Conservation (phyloP, 2,329 filamentous ascomycete genomes). For the Phialocephala sp. region DNA sequence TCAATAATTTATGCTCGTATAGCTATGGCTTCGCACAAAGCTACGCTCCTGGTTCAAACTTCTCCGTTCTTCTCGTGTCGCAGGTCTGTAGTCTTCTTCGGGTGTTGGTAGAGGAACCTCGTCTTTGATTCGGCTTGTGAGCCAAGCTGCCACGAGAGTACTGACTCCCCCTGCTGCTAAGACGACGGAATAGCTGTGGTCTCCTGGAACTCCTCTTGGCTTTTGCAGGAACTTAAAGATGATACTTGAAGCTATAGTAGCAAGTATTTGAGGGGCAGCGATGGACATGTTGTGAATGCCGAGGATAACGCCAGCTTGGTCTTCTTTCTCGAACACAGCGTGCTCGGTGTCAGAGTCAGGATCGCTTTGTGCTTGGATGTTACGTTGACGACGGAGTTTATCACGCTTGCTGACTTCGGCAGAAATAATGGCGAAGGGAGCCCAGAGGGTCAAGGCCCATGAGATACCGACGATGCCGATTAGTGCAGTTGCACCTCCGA, state of each 20-base stretch:
- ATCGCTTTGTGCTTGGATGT: conserved; percentile 22
- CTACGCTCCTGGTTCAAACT: background rate
- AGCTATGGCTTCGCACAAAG: conserved; percentile 7
- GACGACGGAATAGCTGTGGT: conserved; percentile 87
- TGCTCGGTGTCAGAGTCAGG: conserved; percentile 19
- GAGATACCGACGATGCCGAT: conserved; percentile 85
- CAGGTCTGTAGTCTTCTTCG: conserved; percentile 20
- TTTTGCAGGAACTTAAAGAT: conserved; percentile 90
- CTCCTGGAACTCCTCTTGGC: conserved; percentile 80
- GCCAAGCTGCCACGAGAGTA: conserved; percentile 76
- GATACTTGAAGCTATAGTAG: conserved; percentile 80
- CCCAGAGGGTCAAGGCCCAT: conserved; percentile 94
- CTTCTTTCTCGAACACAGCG: conserved; percentile 21
- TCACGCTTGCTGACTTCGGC: conserved; percentile 88
- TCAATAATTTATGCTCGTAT: background rate
- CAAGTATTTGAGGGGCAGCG: conserved; percentile 88
- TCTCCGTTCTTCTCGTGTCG: conserved; percentile 16
- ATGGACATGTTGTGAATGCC: conserved; percentile 97
- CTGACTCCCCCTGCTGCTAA: conserved; percentile 82
- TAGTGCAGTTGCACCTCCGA: conserved; percentile 74
- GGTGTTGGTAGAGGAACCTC: conserved; percentile 36
- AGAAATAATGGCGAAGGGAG: conserved; percentile 92
- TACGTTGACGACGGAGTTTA: conserved; percentile 58
- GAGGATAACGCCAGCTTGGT: conserved; percentile 71
- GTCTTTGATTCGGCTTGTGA: conserved; percentile 48